Evolutionary conservation across 495 filamentous ascomycete species (phyloP), one percentile per base, ranked within the genome.

Genomic region (Apiosordaria backusii): DNA sequence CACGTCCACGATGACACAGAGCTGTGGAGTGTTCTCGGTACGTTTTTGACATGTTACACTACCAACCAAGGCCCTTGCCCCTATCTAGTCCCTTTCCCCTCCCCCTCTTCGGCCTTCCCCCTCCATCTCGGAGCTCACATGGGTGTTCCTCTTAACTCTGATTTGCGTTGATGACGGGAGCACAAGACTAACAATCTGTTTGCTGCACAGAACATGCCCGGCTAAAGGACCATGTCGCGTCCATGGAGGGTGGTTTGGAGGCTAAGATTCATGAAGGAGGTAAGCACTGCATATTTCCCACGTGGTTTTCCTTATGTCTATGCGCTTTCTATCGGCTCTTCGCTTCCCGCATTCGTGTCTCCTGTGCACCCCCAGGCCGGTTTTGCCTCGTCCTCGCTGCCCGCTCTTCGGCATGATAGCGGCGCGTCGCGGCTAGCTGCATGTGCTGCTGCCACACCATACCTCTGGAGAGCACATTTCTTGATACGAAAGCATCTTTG

Each of bases 1-100:
- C 89, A 96, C 77, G 92, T 93, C 61, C 94, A 98, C 73, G 95
- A 96, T 77, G 96, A 99, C 75, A 97, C 93, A 13, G 96, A 97
- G 74, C 86, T 99, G 18, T 99, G 96, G 96, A 93, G 90, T 71
- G 96, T 97, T 50, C 84, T 99, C 59, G 90, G 92, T 94, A 83
- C 74, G 89, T 85, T 67, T 67, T 64, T 53, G 50, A 68, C 69
- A 66, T n/a, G 68, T 67, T 72, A 67, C 67, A 67, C 59, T 57
- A 45, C 35, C 35, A 45, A 7, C 19, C 4, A 55, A n/a, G 7
- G 52, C 19, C 52, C 9, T 61, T 61, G n/a, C 26, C 16, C 19
- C 57, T 45, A 25, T 24, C 57, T 24, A 18, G 61, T 35, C 25
- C 24, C 16, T 35, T 22, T 6, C 18, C 21, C 57, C 4, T 22